phyloP scores from a whole-genome alignment of 148 eudicot species.

The Rhododendron henanense region DNA sequence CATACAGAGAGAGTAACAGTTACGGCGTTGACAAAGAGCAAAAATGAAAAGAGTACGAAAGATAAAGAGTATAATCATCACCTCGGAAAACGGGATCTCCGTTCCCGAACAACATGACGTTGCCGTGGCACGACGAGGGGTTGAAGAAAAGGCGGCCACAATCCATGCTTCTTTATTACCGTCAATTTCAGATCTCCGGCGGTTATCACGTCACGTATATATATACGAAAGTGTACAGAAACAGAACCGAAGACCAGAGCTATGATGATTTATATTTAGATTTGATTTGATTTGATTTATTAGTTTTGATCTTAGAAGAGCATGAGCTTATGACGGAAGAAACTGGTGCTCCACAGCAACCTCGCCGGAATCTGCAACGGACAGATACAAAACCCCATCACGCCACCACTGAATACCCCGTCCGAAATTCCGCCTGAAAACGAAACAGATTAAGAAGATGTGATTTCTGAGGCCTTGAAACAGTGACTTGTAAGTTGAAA shows the following conservation, averaged over 20 bases:
- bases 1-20: not conserved
- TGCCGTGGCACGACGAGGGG: constrained; percentile 33
- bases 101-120: constrained; percentile 53
- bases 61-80: not conserved
- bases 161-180: constrained; percentile 28
- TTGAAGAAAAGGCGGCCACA: constrained; percentile 48
- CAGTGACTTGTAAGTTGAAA: not conserved
- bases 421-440: not conserved
- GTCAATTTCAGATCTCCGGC: constrained; percentile 12
- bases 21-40: not conserved
- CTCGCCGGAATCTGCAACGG: constrained; percentile 75
- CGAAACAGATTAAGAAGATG: not conserved
- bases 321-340: constrained; percentile 89
- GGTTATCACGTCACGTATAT: not conserved
- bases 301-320: constrained; percentile 40
- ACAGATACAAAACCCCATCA: constrained; percentile 84
- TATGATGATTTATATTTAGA: not conserved
- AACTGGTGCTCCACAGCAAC: constrained; percentile 79
- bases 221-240: not conserved
- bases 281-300: not conserved
- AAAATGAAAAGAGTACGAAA: not conserved
- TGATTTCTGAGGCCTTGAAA: not conserved
- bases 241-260: constrained; percentile 7
- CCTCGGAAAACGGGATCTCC: constrained; percentile 53
- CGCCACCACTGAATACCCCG: constrained; percentile 9